Percentiles rank a stretch among this genome's conserved stretches.
phyloP scores from a whole-genome alignment of 1,284 basidiomycete genomes.

The Inonotus hispidus region DNA sequence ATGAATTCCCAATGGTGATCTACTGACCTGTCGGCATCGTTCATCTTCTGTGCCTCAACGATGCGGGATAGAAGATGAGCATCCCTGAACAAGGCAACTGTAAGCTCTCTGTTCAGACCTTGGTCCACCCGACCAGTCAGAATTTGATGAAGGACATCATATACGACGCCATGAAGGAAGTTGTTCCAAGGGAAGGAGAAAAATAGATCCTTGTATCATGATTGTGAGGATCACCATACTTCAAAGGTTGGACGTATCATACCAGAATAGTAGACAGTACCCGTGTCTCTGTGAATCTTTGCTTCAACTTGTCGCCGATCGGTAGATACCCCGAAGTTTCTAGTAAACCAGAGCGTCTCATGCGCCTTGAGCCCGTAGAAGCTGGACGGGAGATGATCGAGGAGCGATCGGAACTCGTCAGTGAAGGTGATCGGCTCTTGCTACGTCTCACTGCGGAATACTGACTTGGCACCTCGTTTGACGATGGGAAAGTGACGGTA shows the following conservation, averaged over 20 bases:
- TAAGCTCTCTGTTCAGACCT: constrained; percentile 77
- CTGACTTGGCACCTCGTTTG: constrained; percentile 26
- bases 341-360: constrained; percentile 14
- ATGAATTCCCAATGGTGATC: constrained; percentile 6
- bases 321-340: constrained; percentile 31
- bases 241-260: constrained; percentile 27
- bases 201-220: constrained; percentile 70
- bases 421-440: constrained; percentile 12
- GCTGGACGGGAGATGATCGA: constrained; percentile 22
- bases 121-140: constrained; percentile 80
- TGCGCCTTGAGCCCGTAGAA: constrained; percentile 40
- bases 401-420: constrained; percentile 19
- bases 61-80: constrained; percentile 77
- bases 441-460: constrained; percentile 21
- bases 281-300: constrained; percentile 63
- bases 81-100: constrained; percentile 76
- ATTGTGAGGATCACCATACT: not conserved
- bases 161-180: constrained; percentile 95
- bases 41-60: constrained; percentile 75
- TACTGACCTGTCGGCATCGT: constrained; percentile 68
- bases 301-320: constrained; percentile 76
- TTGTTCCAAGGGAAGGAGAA: constrained; percentile 98
- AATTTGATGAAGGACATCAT: constrained; percentile 95
- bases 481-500: constrained; percentile 4
- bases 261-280: constrained; percentile 75